These are phyloP conservation scores for Marasmius fiardii DNA, from an alignment of 1,284 basidiomycete genomes.

Conservation along the genomic window DNA sequence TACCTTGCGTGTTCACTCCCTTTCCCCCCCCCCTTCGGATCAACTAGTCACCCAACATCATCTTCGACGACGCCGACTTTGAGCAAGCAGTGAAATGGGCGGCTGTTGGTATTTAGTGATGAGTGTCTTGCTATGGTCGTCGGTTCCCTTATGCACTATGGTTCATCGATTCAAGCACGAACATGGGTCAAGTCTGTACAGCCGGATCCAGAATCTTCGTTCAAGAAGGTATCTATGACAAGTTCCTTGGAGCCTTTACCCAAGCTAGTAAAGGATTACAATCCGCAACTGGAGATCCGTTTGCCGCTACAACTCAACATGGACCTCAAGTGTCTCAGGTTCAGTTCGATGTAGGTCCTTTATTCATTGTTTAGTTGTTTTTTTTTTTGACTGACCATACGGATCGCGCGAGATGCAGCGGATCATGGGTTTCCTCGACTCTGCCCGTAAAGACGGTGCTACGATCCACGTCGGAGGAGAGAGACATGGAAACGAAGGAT, in stretches of 20 bases:
- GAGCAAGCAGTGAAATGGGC: slow-evolving; percentile 8
- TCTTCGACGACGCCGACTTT: slow-evolving; percentile 8
- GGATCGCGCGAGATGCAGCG: slow-evolving; percentile 35
- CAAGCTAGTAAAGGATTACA: slow-evolving; percentile 49
- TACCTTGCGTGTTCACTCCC: too few relatives aligned
- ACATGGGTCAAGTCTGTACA: slow-evolving; percentile 64
- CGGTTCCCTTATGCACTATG: background rate
- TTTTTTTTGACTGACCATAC: background rate
- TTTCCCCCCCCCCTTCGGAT: too few relatives aligned
- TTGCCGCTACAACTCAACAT: slow-evolving; percentile 66
- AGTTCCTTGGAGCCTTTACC: slow-evolving; percentile 59
- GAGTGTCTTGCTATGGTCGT: background rate
- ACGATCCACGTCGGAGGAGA: slow-evolving; percentile 76
- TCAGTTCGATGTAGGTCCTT: slow-evolving; percentile 57
- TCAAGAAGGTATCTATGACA: slow-evolving; percentile 77
- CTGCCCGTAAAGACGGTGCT: slow-evolving; percentile 82
- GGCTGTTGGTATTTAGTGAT: slow-evolving; percentile 2
- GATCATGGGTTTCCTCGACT: slow-evolving; percentile 84
- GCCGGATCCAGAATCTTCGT: slow-evolving; percentile 87
- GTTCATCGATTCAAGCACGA: background rate
- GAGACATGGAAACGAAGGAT: slow-evolving; percentile 68
- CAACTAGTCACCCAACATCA: slow-evolving; percentile 4
- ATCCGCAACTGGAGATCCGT: slow-evolving; percentile 72
- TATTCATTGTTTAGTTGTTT: slow-evolving; percentile 3
- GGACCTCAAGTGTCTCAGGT: slow-evolving; percentile 82